phyloP scores from a whole-genome alignment of 2,329 filamentous ascomycete species.

The Teratosphaeria zuluensis region DNA sequence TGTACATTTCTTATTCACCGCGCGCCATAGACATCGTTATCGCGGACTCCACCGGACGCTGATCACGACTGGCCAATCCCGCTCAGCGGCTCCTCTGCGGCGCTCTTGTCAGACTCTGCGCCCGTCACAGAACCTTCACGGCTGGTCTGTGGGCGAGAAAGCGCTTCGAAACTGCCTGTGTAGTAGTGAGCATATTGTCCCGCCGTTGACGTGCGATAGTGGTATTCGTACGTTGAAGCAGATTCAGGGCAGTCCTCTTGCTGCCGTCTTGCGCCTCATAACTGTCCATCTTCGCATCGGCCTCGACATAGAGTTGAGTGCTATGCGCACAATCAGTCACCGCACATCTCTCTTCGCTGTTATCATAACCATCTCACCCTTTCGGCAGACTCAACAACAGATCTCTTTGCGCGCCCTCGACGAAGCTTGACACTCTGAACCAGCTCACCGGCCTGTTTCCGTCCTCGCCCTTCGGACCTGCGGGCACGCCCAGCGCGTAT shows the following conservation, averaged over 20 bases:
- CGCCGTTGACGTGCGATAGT: not conserved
- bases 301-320: constrained; percentile 72
- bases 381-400: constrained; percentile 66
- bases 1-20: not conserved
- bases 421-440: constrained; percentile 72
- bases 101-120: constrained; percentile 12
- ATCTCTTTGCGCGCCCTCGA: constrained; percentile 60
- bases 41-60: not conserved
- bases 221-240: constrained; percentile 67
- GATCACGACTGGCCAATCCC: constrained; percentile 18
- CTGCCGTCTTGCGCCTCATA: constrained; percentile 65
- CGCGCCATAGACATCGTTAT: not conserved
- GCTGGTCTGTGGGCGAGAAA: constrained; percentile 27
- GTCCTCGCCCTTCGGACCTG: constrained; percentile 55
- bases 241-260: constrained; percentile 51
- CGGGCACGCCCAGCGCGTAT: constrained; percentile 64
- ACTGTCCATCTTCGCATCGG: constrained; percentile 59
- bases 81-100: constrained; percentile 21
- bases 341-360: not conserved
- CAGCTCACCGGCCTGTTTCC: constrained; percentile 66
- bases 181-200: not conserved
- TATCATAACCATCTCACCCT: constrained; percentile 54
- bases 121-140: constrained; percentile 3
- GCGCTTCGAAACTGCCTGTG: constrained; percentile 40
- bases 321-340: constrained; percentile 37